phyloP scores from a whole-genome alignment of 345 rosid genomes.

The Firmiana major region DNA sequence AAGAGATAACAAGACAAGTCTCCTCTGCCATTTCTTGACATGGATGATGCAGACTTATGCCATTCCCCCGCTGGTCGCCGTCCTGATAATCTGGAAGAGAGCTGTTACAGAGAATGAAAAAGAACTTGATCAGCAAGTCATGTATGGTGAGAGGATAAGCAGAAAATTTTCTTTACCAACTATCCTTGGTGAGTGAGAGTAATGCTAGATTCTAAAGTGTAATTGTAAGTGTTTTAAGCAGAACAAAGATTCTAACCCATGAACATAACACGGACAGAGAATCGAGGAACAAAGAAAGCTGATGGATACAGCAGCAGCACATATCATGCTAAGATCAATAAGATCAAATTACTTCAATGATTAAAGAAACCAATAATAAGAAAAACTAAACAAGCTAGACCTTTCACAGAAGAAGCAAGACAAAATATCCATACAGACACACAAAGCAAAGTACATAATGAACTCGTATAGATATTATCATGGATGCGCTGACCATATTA shows the following conservation, averaged over 20 bases:
- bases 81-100: constrained; percentile 94
- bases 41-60: constrained; percentile 28
- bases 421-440: neutral
- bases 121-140: neutral
- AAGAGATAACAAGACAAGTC: neutral
- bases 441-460: neutral
- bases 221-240: neutral
- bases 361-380: neutral
- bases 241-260: too few species aligned
- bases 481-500: neutral
- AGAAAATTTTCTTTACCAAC: neutral
- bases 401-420: neutral
- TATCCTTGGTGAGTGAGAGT: neutral
- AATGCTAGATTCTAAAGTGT: neutral
- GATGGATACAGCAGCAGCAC: neutral
- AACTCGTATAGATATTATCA: neutral
- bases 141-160: neutral
- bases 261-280: neutral
- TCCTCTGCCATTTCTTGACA: constrained; percentile 13
- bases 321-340: neutral
- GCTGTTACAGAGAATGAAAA: constrained; percentile 43
- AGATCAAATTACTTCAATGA: neutral
- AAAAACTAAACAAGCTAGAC: neutral
- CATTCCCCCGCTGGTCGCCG: constrained; percentile 71
- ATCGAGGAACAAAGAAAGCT: neutral